These are phyloP conservation scores for Citrus sinensis DNA, from an alignment of 345 rosid species.

Conservation along the genomic window DNA sequence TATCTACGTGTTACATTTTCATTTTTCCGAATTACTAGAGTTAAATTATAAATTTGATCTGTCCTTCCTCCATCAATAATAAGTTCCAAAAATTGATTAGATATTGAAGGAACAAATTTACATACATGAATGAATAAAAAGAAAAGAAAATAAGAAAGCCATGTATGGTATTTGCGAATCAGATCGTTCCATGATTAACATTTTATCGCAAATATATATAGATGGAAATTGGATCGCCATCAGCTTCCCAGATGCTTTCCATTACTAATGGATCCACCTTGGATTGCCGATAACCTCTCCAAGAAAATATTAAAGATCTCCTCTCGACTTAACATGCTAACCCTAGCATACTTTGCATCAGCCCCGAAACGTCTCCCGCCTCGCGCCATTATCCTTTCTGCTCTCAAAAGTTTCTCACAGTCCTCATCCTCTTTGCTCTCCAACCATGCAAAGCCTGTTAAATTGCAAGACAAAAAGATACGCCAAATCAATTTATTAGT, in stretches of 20 bases:
- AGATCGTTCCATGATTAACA: no score
- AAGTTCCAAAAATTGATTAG: no score
- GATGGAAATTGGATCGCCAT: background rate
- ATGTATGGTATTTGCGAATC: no score
- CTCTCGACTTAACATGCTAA: slow-evolving; percentile 71
- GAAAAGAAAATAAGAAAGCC: background rate
- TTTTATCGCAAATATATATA: background rate
- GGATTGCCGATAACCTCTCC: slow-evolving; percentile 57
- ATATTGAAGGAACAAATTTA: no score
- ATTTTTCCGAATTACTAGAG: no score
- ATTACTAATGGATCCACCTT: background rate
- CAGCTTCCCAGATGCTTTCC: background rate
- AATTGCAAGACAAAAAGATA: no score
- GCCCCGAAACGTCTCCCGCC: slow-evolving; percentile 61
- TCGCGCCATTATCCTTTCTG: slow-evolving; percentile 47
- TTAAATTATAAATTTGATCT: no score
- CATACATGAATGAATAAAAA: no score
- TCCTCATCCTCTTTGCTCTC: slow-evolving; percentile 53
- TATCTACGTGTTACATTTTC: no score
- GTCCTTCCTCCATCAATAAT: no score
- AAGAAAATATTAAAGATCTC: slow-evolving; percentile 51
- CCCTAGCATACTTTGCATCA: slow-evolving; percentile 41
- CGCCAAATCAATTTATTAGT: no score
- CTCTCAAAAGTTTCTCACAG: slow-evolving; percentile 40
- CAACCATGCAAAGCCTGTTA: slow-evolving; percentile 81